These are phyloP conservation scores for Tephrocybe sp. DNA, from an alignment of 768 basidiomycete genomes.

Conservation along the genomic window DNA sequence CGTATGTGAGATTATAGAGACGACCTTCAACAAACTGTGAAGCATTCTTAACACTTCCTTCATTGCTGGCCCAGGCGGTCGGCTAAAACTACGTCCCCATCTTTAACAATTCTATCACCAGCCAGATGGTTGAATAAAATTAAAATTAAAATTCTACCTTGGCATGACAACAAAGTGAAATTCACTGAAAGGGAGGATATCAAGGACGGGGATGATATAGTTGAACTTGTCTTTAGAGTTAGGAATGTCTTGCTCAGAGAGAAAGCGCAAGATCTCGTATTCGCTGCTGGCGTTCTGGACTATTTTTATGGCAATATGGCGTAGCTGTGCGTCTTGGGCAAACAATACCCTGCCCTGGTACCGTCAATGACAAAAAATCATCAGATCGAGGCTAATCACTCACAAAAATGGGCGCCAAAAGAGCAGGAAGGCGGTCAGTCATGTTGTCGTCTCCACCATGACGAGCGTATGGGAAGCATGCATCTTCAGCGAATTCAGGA, in stretches of 20 bases:
- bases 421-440: neutral
- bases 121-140: neutral
- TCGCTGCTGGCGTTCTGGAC: conserved; percentile 22
- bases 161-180: no score
- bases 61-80: neutral
- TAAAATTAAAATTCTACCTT: no score
- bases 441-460: neutral
- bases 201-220: no score
- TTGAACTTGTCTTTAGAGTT: neutral
- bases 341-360: conserved; percentile 9
- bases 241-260: conserved; percentile 13
- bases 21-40: conserved; percentile 7
- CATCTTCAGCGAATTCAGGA: neutral
- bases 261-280: conserved; percentile 18
- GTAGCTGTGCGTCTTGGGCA: conserved; percentile 21
- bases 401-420: neutral
- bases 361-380: neutral
- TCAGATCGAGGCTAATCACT: neutral
- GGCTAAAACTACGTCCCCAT: neutral
- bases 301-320: conserved; percentile 27
- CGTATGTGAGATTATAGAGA: neutral
- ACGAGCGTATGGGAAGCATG: neutral
- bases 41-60: conserved; percentile 1
- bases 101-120: neutral
- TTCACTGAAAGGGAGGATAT: neutral